Base-by-base conservation (phyloP, 1,139 yeast genomes). In the Schizosaccharomyces versatilis region DNA sequence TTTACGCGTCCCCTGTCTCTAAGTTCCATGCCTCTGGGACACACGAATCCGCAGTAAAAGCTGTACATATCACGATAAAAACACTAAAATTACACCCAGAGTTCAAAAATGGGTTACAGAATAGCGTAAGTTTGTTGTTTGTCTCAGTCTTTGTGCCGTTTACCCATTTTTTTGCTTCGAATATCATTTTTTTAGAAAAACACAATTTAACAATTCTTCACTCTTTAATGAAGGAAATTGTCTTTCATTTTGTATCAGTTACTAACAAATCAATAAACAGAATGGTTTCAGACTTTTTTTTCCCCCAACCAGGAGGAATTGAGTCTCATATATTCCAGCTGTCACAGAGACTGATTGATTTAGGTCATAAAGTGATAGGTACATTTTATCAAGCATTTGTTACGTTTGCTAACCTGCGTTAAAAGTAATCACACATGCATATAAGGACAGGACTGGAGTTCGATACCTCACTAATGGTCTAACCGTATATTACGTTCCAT, bases 271-370 rank as follows among this genome's bases (percentile, higher is more conserved):
- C 7, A 9, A 6, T 9, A n/a, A n/a, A 10, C 55, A 81, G 84
- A 9, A 88, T 90, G 96, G 84, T 88, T 2, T 82, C 95, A 48
- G 99, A 93, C 68, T 93, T 86, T 72, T 93, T 90, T 77, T 93
- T 83, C 68, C 99, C 99, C 17, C 98, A 93, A 66, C 82, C 96
- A 0, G 99, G 99, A 1, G 99, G 99, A 7, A 93, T 93, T 2
- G 99, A 93, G 66, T 79, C 90, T 59, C 98, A 93, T 65, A 85
- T 90, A 32, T 86, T 84, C 67, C 97, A 90, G 66, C 64, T 81
- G 24, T 75, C 78, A 0, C 71, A 85, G 67, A 79, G 82, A 63
- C 75, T 90, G 58, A 82, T 86, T 17, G 79, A 78, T 39, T 69
- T 81, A 54, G 98, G 97, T 6, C 98, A 93, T 65, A 79, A 86